A percentile compares a stretch with the other conserved stretches of the same genome.
Evolutionary conservation across 2,329 filamentous ascomycete species (phyloP).

Genomic region (Thermothelomyces thermophilus): DNA sequence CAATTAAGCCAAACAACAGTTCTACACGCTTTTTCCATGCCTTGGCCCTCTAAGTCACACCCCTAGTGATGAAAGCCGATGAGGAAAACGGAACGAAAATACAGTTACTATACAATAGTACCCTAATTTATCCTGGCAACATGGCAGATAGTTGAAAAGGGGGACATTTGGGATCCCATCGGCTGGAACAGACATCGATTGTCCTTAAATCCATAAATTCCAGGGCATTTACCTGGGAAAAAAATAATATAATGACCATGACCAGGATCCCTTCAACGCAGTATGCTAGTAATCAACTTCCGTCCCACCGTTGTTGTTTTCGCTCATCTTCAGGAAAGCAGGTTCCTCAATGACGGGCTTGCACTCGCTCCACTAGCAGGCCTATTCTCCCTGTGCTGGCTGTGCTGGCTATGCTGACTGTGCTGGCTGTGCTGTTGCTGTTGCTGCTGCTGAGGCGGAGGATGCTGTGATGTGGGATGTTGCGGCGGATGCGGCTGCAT

Average conservation of each 20-base stretch:
- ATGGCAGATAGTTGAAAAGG: no score
- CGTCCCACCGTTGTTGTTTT: not conserved
- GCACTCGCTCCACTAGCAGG: conserved; percentile 64
- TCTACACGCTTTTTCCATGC: not conserved
- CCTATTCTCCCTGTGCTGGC: conserved; percentile 33
- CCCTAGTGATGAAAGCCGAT: not conserved
- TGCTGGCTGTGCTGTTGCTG: conserved; percentile 22
- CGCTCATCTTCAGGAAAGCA: conserved; percentile 40
- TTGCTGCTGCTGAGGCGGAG: no score
- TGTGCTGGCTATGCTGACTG: conserved; percentile 9
- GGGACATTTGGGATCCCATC: no score
- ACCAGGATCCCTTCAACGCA: not conserved
- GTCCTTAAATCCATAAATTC: no score
- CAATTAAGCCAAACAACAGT: not conserved
- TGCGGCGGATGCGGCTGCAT: conserved; percentile 15
- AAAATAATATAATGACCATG: no score
- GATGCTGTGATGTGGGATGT: no score
- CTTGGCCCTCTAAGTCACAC: not conserved
- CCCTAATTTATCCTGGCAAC: no score
- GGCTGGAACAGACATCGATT: no score
- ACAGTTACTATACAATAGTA: not conserved
- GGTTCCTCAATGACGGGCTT: conserved; percentile 67
- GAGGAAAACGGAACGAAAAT: not conserved
- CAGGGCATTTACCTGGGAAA: no score
- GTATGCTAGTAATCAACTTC: not conserved